Percentiles rank a stretch among this genome's conserved stretches.
Evolutionary conservation across 2,329 filamentous ascomycete genomes (phyloP).

Genomic region (Calonectria henricotiae): DNA sequence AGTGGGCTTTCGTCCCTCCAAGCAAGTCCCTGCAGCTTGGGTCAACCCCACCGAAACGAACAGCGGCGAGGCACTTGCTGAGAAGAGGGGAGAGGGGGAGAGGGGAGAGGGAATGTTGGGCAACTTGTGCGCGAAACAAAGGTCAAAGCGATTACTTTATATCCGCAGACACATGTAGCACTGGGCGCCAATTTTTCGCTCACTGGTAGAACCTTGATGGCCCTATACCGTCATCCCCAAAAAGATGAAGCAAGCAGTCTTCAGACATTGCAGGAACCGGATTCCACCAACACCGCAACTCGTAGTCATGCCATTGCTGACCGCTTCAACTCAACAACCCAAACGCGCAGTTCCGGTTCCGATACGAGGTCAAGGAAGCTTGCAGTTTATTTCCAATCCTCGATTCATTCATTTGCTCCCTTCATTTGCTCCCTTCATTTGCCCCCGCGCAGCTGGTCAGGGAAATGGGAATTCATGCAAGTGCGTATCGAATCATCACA

Average conservation of each 20-base stretch:
- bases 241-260: neutral
- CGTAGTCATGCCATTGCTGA: conserved; percentile 12
- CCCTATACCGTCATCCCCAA: neutral
- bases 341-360: conserved; percentile 23
- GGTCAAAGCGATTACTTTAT: conserved; percentile 13
- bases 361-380: neutral
- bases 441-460: neutral
- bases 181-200: neutral
- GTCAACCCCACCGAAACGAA: conserved; percentile 17
- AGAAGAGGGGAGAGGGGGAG: neutral
- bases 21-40: neutral
- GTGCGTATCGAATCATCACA: neutral
- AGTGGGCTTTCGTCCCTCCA: conserved; percentile 22
- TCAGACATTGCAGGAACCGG: neutral
- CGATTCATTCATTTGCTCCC: neutral
- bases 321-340: conserved; percentile 17
- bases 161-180: neutral
- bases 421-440: conserved; percentile 3
- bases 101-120: neutral
- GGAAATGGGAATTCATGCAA: neutral
- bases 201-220: conserved; percentile 29
- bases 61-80: neutral
- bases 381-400: neutral
- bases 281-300: conserved; percentile 6
- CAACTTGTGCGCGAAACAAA: neutral